Base-by-base conservation (phyloP, 768 basidiomycete species). In the Leccinum variicolor region DNA sequence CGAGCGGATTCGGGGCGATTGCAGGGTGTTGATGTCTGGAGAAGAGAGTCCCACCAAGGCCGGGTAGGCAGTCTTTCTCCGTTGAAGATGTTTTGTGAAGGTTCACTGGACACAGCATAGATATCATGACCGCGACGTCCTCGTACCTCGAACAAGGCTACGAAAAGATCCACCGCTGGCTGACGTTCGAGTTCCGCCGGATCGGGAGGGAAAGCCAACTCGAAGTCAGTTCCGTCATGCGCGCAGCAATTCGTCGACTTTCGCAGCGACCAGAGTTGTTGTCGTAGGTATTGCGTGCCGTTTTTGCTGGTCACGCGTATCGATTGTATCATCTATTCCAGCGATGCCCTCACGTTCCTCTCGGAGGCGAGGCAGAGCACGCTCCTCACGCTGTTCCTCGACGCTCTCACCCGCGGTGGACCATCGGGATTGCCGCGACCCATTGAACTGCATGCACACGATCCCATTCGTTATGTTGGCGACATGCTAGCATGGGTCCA, bases 401-500 rank as follows among this genome's bases (percentile, higher is more conserved):
- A 87, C 14, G 94, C 95, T 0, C 77, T 98, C 9, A 98, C 94
- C 0, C 83, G 91, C 13, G 94, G 95, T 6, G 91, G 90, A 2
- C 90, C 86, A 1, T 88, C 85, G 41, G 92, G 90, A 43, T 76
- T 89, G 7, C 92, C 95, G 11, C 83, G 95, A 6, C 93, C 96
- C 1, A 98, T 99, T 60, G 97, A 98, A 70, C 79, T 99, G 3
- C 97, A 99, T 67, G 97, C 97, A 0, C 97, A 99, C 65, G 97
- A 99, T 69, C 96, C 97, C 0, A 81, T 94, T 62, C 86, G 96
- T 31, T 99, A 99, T 69, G 86, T 96, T 14, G 97, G 97, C 14
- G 96, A 98, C 73, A 98, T 98, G 92, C 84, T 98, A 8, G 96
- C 95, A 0, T 98, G 96, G 96, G 87, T 98, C 1, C 96, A 99